phyloP scores from a whole-genome alignment of 805 yeast species.

The Groenewaldozyma salmanticensis region DNA sequence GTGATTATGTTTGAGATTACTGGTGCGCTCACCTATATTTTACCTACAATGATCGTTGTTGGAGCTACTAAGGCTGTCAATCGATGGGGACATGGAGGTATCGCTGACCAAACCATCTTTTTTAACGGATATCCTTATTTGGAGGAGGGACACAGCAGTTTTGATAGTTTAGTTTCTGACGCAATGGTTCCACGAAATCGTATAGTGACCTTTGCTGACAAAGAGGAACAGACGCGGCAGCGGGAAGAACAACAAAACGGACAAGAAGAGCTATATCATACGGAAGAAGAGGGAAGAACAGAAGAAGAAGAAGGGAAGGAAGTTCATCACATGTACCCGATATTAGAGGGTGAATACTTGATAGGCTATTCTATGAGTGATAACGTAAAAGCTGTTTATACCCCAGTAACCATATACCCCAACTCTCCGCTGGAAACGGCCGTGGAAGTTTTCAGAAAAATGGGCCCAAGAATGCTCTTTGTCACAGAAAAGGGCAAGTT shows the following conservation, averaged over 20 bases:
- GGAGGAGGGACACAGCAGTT: constrained; percentile 55
- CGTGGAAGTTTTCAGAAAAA: constrained; percentile 56
- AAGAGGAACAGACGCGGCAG: constrained; percentile 1
- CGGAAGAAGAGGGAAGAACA: no score
- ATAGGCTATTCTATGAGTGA: constrained; percentile 26
- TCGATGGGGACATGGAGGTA: constrained; percentile 72
- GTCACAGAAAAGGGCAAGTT: constrained; percentile 44
- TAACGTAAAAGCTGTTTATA: neutral
- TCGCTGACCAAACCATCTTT: constrained; percentile 89
- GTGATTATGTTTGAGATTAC: constrained; percentile 91
- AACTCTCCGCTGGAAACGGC: constrained; percentile 49
- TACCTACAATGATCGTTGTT: constrained; percentile 95
- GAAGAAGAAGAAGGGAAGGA: neutral
- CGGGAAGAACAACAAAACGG: neutral
- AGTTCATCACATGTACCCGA: constrained; percentile 28
- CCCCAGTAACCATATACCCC: constrained; percentile 49
- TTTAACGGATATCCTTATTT: constrained; percentile 83
- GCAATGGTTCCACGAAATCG: constrained; percentile 40
- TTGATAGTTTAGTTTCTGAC: constrained; percentile 41
- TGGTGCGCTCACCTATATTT: constrained; percentile 83
- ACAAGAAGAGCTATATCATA: neutral
- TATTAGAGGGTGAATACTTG: constrained; percentile 25
- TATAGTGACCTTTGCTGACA: neutral
- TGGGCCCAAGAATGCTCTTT: constrained; percentile 71
- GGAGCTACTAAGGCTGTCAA: constrained; percentile 76